phyloP scores from a whole-genome alignment of 2,329 filamentous ascomycete species.

The Rasamsonia emersonii region DNA sequence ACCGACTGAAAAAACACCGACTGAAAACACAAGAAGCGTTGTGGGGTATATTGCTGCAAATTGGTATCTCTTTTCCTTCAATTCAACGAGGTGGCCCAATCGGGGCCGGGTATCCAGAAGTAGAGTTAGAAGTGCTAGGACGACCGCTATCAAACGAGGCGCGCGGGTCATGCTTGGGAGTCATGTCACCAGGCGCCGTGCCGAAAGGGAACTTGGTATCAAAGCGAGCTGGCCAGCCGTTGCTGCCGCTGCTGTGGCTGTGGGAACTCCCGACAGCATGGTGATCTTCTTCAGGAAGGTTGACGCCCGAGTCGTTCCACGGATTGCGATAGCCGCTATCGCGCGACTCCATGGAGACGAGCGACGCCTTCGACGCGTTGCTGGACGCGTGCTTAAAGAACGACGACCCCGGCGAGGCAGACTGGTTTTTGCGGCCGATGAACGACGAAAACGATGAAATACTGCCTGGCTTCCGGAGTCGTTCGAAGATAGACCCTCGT shows the following conservation, averaged over 20 bases:
- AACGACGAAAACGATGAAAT: slow-evolving; percentile 95
- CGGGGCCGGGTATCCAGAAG: slow-evolving; percentile 92
- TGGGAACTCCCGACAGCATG: slow-evolving; percentile 45
- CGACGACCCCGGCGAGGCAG: slow-evolving; percentile 71
- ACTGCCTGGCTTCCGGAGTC: slow-evolving; percentile 87
- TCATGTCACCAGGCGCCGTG: slow-evolving; percentile 63
- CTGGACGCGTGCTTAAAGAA: slow-evolving; percentile 88
- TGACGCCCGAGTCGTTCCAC: slow-evolving; percentile 97
- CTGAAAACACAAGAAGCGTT: slow-evolving; percentile 27
- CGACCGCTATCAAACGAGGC: slow-evolving; percentile 85
- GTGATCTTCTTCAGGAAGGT: slow-evolving; percentile 76
- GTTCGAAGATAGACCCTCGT: slow-evolving; percentile 76
- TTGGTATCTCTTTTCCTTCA: slow-evolving; percentile 33
- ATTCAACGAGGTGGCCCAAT: slow-evolving; percentile 85
- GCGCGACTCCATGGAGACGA: slow-evolving; percentile 91
- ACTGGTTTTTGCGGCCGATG: slow-evolving; percentile 90
- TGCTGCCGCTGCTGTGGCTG: slow-evolving; percentile 56
- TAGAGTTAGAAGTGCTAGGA: slow-evolving; percentile 90
- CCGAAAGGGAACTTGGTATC: slow-evolving; percentile 60
- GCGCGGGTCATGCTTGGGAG: slow-evolving; percentile 73
- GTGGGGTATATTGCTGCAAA: slow-evolving; percentile 40
- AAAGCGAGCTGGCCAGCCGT: slow-evolving; percentile 44
- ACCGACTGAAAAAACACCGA: slow-evolving; percentile 18
- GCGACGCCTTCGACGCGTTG: slow-evolving; percentile 87
- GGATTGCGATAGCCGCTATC: slow-evolving; percentile 93